Percentiles rank a stretch among this genome's conserved stretches.
Conservation (phyloP, 2,329 filamentous ascomycete species). For the Neocatenulostroma microsporum region DNA sequence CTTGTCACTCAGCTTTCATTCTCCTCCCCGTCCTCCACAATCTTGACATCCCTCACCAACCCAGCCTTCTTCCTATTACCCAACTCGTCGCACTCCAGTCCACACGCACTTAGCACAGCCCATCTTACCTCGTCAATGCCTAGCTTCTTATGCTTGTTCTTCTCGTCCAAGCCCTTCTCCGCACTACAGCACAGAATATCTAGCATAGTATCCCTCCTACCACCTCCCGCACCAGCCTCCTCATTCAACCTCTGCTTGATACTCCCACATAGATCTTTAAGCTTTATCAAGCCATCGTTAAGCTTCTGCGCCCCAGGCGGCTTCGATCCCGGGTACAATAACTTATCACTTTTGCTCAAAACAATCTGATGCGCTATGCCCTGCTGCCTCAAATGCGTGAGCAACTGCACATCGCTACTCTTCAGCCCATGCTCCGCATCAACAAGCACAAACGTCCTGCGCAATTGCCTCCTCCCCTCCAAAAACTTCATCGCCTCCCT, state of each 20-base stretch:
- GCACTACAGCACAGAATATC: slow-evolving; percentile 55
- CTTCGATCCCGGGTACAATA: slow-evolving; percentile 35
- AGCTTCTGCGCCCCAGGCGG: slow-evolving; percentile 17
- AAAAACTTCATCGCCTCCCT: slow-evolving; percentile 62
- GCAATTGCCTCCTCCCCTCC: slow-evolving; percentile 53
- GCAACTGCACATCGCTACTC: slow-evolving; percentile 49
- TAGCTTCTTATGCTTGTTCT: slow-evolving; percentile 46
- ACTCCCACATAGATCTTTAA: slow-evolving; percentile 35
- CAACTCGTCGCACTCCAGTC: slow-evolving; percentile 39
- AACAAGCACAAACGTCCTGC: slow-evolving; percentile 57
- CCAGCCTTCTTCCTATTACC: slow-evolving; percentile 13
- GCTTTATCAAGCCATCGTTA: slow-evolving; percentile 21
- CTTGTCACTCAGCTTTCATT: too few species aligned
- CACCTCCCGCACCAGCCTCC: slow-evolving; percentile 24
- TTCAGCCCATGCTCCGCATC: slow-evolving; percentile 59
- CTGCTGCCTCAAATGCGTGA: slow-evolving; percentile 49
- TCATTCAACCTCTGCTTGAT: slow-evolving; percentile 39
- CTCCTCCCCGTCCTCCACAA: slow-evolving; percentile 4
- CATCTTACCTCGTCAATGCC: slow-evolving; percentile 57
- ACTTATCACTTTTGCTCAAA: slow-evolving; percentile 57
- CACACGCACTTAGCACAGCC: slow-evolving; percentile 56
- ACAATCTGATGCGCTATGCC: slow-evolving; percentile 58
- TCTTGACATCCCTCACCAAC: slow-evolving; percentile 8
- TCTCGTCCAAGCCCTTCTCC: slow-evolving; percentile 40
- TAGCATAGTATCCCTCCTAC: slow-evolving; percentile 43